Base-by-base conservation (phyloP, 2,329 filamentous ascomycete species). In the Stachybotrys echinatus region DNA sequence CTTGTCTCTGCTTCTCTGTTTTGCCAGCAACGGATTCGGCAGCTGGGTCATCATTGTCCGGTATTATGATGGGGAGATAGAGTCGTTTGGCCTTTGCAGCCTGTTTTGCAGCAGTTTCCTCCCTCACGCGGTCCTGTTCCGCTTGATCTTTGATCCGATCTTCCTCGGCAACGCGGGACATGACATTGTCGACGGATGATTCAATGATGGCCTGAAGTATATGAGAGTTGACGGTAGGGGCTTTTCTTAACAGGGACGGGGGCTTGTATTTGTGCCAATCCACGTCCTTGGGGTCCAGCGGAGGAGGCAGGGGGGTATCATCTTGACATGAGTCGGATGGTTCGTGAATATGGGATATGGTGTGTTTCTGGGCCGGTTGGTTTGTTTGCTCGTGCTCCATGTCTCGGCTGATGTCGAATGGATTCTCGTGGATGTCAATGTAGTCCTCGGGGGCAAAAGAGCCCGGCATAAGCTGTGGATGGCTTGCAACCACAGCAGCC, bases 191-290 rank as follows among this genome's bases (percentile, higher is more conserved):
- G 18, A 81, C 68, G 3, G 78, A 78, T 2, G 68, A 58, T 14
- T 62, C 55, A 10, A 80, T 56, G 17, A 81, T 56, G 6, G 70
- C 63, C 4, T 63, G 54, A 2, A 80, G 61, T 7, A 73, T 61
- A 4, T 72, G 66, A 3, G 72, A 70, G 0, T 66, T 66, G 48
- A 68, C 56, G 37, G 70, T 68, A 17, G 69, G 65, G 1, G 65
- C 57, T 23, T 70, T 64, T 5, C 51, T 62, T 6, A 82, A 59
- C 1, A 67, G 70, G 12, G 59, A 55, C 0, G 79, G 79, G 4
- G 75, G 74, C 3, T 71, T 66, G 53, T 76, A 78, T 47, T 67
- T 61, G 37, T 64, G 69, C 74, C 77, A 80, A 56, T 76, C 70
- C 31, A 70, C 62, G 3, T 63, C 54, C 4, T 54, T 50, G 42